phyloP scores from a whole-genome alignment of 768 basidiomycete species.

The Rhizopogon vesiculosus region DNA sequence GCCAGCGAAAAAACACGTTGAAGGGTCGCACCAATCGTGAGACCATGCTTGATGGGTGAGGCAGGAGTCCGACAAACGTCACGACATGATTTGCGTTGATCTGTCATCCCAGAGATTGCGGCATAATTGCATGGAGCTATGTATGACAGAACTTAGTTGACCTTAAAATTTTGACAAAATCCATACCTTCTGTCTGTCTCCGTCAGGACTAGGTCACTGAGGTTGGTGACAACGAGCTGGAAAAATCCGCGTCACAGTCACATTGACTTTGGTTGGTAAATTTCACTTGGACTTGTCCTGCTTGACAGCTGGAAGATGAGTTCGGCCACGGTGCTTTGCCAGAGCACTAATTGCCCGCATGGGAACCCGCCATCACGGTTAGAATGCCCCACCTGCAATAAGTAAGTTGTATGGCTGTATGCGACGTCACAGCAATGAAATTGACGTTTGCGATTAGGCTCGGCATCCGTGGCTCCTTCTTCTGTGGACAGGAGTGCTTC shows the following conservation, averaged over 20 bases:
- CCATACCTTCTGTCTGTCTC: too few species aligned
- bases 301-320: slow-evolving; percentile 27
- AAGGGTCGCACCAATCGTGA: slow-evolving; percentile 5
- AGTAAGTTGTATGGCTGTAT: slow-evolving; percentile 43
- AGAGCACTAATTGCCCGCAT: slow-evolving; percentile 67
- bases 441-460: slow-evolving; percentile 41
- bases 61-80: slow-evolving; percentile 2
- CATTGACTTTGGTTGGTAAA: neutral
- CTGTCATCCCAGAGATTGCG: neutral
- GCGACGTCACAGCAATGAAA: slow-evolving; percentile 6
- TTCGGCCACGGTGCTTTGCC: slow-evolving; percentile 43
- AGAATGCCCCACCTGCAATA: slow-evolving; percentile 92
- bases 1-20: slow-evolving; percentile 12
- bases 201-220: too few species aligned
- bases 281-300: neutral
- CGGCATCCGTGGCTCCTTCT: slow-evolving; percentile 80
- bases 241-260: slow-evolving; percentile 12
- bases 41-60: slow-evolving; percentile 21
- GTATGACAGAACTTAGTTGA: neutral
- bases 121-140: neutral
- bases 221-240: too few species aligned
- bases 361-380: slow-evolving; percentile 82
- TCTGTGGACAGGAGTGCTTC: slow-evolving; percentile 96
- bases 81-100: neutral
- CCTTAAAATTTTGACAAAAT: too few species aligned